Conservation (phyloP, 768 basidiomycete genomes). For the Lactarius evosmus region DNA sequence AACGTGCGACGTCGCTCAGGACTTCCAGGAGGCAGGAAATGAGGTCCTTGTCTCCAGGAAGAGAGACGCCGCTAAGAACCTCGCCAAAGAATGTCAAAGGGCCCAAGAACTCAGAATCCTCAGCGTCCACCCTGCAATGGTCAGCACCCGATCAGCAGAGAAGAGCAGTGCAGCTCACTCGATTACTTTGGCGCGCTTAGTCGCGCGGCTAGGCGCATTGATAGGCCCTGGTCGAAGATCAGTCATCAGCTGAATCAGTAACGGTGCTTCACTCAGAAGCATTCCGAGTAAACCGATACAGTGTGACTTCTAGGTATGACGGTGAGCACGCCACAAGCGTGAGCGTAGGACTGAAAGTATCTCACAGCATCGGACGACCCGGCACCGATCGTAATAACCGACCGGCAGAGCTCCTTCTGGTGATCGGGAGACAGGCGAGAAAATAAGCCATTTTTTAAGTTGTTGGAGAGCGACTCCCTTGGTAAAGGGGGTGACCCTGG, state of each 20-base stretch:
- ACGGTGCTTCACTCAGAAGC: slow-evolving; percentile 47
- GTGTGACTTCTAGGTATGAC: slow-evolving; percentile 7
- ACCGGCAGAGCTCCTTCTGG: slow-evolving; percentile 51
- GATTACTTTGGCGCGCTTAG: slow-evolving; percentile 62
- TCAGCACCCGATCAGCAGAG: background rate
- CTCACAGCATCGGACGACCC: slow-evolving; percentile 48
- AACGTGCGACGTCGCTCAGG: slow-evolving; percentile 60
- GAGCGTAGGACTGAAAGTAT: slow-evolving; percentile 26
- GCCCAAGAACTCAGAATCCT: slow-evolving; percentile 27
- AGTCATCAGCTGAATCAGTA: slow-evolving; percentile 53
- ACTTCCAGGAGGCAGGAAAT: slow-evolving; percentile 70
- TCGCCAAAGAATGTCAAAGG: slow-evolving; percentile 63
- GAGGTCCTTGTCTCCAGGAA: slow-evolving; percentile 70
- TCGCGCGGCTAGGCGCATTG: slow-evolving; percentile 46
- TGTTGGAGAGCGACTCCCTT: slow-evolving; percentile 42
- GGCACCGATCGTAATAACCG: slow-evolving; percentile 53
- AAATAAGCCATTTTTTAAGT: slow-evolving; percentile 58
- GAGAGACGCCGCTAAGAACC: slow-evolving; percentile 56
- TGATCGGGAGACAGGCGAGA: slow-evolving; percentile 47
- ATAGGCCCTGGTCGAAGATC: slow-evolving; percentile 45
- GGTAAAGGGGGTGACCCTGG: slow-evolving; percentile 42
- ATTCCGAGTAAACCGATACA: slow-evolving; percentile 51
- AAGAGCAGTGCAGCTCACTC: slow-evolving; percentile 40
- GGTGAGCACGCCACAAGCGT: slow-evolving; percentile 3
- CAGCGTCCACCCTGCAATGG: slow-evolving; percentile 11